phyloP scores from a whole-genome alignment of 2,329 filamentous ascomycete genomes.

The Boeremia exigua region DNA sequence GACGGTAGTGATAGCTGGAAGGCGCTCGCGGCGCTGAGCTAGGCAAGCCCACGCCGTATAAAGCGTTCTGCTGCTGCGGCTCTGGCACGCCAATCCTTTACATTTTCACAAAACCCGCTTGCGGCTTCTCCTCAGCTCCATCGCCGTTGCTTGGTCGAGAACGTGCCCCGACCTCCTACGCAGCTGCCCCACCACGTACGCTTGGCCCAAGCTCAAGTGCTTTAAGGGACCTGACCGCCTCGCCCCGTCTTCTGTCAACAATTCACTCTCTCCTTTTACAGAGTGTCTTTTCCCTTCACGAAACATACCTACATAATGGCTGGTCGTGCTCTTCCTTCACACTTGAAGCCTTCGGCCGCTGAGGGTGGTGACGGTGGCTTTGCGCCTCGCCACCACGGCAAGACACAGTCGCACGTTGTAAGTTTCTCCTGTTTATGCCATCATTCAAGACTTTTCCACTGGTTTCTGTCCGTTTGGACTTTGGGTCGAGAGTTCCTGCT shows the following conservation, averaged over 20 bases:
- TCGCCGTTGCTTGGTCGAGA: constrained; percentile 25
- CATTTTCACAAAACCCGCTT: constrained; percentile 14
- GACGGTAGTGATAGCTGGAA: constrained; percentile 17
- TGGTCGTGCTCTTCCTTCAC: constrained; percentile 75
- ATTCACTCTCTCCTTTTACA: constrained; percentile 17
- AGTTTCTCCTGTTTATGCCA: constrained; percentile 51
- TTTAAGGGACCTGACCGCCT: constrained; percentile 32
- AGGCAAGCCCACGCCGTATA: constrained; percentile 19
- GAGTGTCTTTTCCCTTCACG: constrained; percentile 16
- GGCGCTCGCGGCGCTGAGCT: constrained; percentile 24
- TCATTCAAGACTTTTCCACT: neutral
- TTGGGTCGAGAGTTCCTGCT: neutral
- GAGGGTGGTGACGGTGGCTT: constrained; percentile 53
- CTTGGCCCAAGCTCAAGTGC: constrained; percentile 18
- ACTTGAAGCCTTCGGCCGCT: constrained; percentile 71
- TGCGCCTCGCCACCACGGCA: constrained; percentile 74
- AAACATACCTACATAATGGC: constrained; percentile 63
- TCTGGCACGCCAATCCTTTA: constrained; percentile 11
- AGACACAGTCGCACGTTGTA: constrained; percentile 85
- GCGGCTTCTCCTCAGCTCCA: constrained; percentile 14
- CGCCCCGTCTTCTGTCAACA: constrained; percentile 22
- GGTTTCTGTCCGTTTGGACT: neutral
- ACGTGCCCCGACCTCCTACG: constrained; percentile 25
- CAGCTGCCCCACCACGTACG: constrained; percentile 28
- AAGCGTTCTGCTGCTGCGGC: constrained; percentile 17